Percentiles rank a stretch among this genome's conserved stretches.
Conservation (phyloP, 73 alveolate species). For the Paramecium pentaurelia region DNA sequence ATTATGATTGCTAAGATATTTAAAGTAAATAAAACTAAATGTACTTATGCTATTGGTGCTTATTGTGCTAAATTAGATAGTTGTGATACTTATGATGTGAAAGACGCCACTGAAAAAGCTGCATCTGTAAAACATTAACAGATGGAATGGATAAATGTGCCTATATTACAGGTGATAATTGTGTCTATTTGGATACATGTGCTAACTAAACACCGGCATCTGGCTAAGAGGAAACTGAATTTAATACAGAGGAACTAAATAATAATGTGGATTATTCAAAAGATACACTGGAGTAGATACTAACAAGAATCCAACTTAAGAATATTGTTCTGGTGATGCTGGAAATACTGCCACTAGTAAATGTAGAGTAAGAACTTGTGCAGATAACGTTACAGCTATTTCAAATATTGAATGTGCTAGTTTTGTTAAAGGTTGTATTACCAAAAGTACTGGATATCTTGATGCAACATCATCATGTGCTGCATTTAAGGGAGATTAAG, state of each 20-base stretch:
- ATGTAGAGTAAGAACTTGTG: not conserved
- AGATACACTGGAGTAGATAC: not conserved
- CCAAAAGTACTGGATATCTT: conserved; percentile 1
- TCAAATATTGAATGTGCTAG: not conserved
- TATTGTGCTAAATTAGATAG: not conserved
- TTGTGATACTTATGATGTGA: too few relatives aligned
- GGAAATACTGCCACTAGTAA: not conserved
- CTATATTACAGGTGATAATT: not conserved
- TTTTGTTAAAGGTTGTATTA: not conserved
- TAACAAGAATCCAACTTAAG: not conserved
- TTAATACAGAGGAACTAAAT: not conserved
- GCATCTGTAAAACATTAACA: not conserved
- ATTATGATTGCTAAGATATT: not conserved
- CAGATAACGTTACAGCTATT: not conserved
- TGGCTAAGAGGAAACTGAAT: not conserved
- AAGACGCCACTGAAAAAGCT: not conserved
- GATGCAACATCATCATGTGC: not conserved
- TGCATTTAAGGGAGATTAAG: not conserved
- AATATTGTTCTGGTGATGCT: not conserved
- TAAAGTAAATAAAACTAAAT: not conserved
- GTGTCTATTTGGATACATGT: not conserved
- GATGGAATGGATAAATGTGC: not conserved
- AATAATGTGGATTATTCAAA: not conserved
- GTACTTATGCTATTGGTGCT: not conserved
- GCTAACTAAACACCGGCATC: not conserved